A percentile compares a stretch with the other conserved stretches of the same genome.
Evolutionary conservation across 768 basidiomycete species (phyloP).

Genomic region (Kwoniella bestiolae): DNA sequence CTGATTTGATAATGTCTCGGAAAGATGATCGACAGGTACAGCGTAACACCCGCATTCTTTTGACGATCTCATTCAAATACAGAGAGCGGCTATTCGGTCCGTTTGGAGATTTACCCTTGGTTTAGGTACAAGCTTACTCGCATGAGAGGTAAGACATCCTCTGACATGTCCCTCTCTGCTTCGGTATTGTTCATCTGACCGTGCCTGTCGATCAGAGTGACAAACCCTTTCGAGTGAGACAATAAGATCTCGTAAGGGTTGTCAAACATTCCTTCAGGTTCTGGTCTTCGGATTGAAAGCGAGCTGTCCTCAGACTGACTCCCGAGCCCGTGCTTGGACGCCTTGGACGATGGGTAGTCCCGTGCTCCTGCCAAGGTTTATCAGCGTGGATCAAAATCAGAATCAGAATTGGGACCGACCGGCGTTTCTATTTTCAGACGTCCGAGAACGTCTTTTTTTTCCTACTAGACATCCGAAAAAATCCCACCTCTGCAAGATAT

Average conservation of each 20-base stretch:
- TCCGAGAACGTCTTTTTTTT: neutral
- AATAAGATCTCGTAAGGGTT: neutral
- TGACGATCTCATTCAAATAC: too few relatives aligned
- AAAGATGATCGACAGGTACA: neutral
- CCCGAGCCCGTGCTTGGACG: neutral
- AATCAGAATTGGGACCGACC: neutral
- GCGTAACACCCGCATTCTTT: neutral
- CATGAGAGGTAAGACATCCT: neutral
- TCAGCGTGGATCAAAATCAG: neutral
- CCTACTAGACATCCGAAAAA: neutral
- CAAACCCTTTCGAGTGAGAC: neutral
- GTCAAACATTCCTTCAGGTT: neutral
- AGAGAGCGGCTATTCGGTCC: neutral
- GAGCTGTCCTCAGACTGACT: too few relatives aligned
- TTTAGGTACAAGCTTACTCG: neutral
- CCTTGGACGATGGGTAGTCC: constrained; percentile 1
- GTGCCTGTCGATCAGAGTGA: constrained; percentile 3
- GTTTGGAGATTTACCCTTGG: neutral
- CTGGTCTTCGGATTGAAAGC: constrained; percentile 5
- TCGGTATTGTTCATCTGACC: neutral
- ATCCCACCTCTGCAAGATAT: constrained; percentile 1
- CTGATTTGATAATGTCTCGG: neutral
- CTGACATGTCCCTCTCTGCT: neutral
- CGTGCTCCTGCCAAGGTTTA: neutral
- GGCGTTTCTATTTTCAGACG: neutral